Evolutionary conservation across 2,329 filamentous ascomycete genomes (phyloP).

Genomic region (Chaetomium strumarium): DNA sequence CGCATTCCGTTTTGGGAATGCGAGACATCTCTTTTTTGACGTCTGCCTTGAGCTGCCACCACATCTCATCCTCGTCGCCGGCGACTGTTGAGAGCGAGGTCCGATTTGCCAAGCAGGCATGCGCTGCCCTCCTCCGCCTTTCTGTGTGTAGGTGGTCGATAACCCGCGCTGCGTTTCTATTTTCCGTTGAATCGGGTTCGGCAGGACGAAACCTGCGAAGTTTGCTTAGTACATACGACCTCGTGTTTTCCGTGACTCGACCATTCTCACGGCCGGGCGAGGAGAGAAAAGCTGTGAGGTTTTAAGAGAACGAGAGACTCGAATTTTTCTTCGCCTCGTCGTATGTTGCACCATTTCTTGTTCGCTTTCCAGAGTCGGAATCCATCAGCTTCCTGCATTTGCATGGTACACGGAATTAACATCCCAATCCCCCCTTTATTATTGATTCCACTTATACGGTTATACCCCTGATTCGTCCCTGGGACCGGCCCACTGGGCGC

Average conservation of each 20-base stretch:
- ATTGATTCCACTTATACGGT: neutral
- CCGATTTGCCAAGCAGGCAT: neutral
- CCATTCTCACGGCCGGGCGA: neutral
- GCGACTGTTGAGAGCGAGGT: neutral
- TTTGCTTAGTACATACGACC: constrained; percentile 1
- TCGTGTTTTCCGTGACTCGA: neutral
- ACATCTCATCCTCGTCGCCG: neutral
- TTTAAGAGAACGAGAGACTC: constrained; percentile 2
- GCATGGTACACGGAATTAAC: neutral
- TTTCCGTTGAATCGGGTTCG: neutral
- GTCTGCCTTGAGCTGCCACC: neutral
- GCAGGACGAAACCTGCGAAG: neutral
- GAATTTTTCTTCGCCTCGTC: constrained; percentile 1
- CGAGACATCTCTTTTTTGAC: neutral
- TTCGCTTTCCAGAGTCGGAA: constrained; percentile 3
- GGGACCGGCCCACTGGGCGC: neutral
- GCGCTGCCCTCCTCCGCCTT: neutral
- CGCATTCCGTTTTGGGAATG: constrained; percentile 9
- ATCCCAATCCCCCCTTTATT: neutral
- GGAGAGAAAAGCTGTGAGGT: neutral
- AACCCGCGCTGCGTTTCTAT: too few relatives aligned
- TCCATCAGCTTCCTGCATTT: neutral
- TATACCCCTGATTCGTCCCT: constrained; percentile 1
- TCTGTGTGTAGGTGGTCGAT: neutral
- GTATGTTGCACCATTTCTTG: neutral